These are phyloP conservation scores for Solanum infundibuliforme DNA, from an alignment of 257 asterid species.

Conservation along the genomic window DNA sequence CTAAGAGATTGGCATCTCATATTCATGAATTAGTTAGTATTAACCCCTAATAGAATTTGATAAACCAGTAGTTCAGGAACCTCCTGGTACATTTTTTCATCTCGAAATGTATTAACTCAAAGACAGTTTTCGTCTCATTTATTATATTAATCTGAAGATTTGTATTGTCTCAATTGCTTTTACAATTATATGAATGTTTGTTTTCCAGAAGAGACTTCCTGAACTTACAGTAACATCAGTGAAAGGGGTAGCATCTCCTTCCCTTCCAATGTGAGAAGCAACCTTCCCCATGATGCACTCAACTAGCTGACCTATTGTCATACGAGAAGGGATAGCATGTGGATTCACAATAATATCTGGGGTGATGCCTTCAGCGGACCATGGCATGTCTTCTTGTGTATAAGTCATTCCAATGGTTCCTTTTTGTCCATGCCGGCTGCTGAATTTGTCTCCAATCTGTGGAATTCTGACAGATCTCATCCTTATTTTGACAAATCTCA, in stretches of 20 bases:
- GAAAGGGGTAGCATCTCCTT: conserved; percentile 43
- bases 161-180: background rate
- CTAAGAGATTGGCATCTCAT: background rate
- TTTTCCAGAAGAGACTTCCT: background rate
- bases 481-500: conserved; percentile 85
- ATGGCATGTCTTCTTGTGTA: conserved; percentile 24
- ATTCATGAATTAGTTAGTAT: background rate
- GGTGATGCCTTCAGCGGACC: conserved; percentile 15
- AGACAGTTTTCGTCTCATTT: background rate
- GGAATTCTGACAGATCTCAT: conserved; percentile 91
- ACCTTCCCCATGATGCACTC: conserved; percentile 22
- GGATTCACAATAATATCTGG: conserved; percentile 24
- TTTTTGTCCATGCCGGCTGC: conserved; percentile 24
- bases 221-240: conserved; percentile 19
- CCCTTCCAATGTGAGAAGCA: conserved; percentile 22
- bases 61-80: background rate
- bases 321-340: conserved; percentile 25
- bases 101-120: background rate
- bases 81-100: background rate
- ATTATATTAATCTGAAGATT: background rate
- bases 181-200: background rate
- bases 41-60: background rate
- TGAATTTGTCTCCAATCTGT: conserved; percentile 46
- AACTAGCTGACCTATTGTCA: conserved; percentile 24
- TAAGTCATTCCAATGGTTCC: conserved; percentile 19